A percentile compares a stretch with the other conserved stretches of the same genome.
Conservation (phyloP, 2,329 filamentous ascomycete genomes). For the Fusarium gaditjirri region DNA sequence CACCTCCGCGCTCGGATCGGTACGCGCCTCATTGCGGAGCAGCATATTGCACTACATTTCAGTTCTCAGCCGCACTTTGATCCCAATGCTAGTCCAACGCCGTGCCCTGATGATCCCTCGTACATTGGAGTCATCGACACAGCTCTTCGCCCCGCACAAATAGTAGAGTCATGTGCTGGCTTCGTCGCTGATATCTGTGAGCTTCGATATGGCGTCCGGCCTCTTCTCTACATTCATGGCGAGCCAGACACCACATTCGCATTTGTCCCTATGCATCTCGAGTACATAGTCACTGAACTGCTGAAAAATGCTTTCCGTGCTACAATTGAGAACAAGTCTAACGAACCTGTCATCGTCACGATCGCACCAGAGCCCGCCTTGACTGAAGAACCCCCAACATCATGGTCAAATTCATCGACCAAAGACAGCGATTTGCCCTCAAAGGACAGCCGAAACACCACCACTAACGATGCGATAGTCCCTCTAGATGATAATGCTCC, state of each 20-base stretch:
- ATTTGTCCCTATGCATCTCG: conserved; percentile 93
- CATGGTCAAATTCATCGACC: conserved; percentile 44
- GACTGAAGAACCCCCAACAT: conserved; percentile 40
- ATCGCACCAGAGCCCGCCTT: conserved; percentile 76
- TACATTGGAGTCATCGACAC: conserved; percentile 98
- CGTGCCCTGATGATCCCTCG: conserved; percentile 64
- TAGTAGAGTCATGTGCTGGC: conserved; percentile 84
- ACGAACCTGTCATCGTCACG: conserved; percentile 88
- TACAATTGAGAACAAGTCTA: conserved; percentile 84
- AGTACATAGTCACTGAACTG: conserved; percentile 96
- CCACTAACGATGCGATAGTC: conserved; percentile 60
- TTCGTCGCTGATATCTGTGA: conserved; percentile 98
- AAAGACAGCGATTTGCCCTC: neutral
- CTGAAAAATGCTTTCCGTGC: conserved; percentile 97
- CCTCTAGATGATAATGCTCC: conserved; percentile 74
- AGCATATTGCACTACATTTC: conserved; percentile 91
- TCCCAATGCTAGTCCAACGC: conserved; percentile 60
- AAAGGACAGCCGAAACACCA: conserved; percentile 51
- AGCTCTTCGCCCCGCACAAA: conserved; percentile 80
- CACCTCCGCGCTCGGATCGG: conserved; percentile 94
- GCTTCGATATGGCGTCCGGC: conserved; percentile 91
- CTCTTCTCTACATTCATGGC: conserved; percentile 82
- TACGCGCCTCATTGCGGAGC: conserved; percentile 92
- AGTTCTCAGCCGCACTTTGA: conserved; percentile 76
- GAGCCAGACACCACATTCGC: conserved; percentile 90